A percentile compares a stretch with the other conserved stretches of the same genome.
These are phyloP conservation scores for Salisapilia sapeloensis DNA, from an alignment of 352 stramenopile genomes.

Conservation along the genomic window DNA sequence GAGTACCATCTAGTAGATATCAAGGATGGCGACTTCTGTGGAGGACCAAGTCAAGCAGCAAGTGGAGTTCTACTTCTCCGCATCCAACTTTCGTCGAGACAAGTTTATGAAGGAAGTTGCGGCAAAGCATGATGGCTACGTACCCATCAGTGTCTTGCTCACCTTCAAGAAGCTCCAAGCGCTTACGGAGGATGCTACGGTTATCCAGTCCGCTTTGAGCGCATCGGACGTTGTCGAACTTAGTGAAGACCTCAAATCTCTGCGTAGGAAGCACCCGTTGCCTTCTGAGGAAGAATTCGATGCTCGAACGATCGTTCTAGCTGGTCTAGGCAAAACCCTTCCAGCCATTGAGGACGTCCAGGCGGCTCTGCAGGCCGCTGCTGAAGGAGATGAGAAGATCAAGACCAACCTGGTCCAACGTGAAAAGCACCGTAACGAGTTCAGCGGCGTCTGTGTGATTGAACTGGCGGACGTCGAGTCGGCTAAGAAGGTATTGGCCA, in stretches of 20 bases:
- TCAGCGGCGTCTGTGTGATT: slow-evolving; percentile 51
- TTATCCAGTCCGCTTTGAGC: slow-evolving; percentile 48
- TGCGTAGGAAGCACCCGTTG: slow-evolving; percentile 60
- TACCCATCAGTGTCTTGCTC: slow-evolving; percentile 76
- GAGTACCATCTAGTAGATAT: too few relatives aligned
- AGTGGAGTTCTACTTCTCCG: slow-evolving; percentile 88
- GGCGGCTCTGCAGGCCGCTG: slow-evolving; percentile 16
- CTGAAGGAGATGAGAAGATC: slow-evolving; percentile 36
- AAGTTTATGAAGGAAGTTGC: slow-evolving; percentile 78
- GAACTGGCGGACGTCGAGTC: slow-evolving; percentile 50
- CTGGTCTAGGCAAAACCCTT: slow-evolving; percentile 30
- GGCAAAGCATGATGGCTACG: slow-evolving; percentile 69
- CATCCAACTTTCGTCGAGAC: slow-evolving; percentile 86
- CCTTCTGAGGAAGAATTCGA: slow-evolving; percentile 39
- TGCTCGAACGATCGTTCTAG: slow-evolving; percentile 53
- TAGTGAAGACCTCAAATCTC: slow-evolving; percentile 50
- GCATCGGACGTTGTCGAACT: slow-evolving; percentile 68
- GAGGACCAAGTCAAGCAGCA: slow-evolving; percentile 75
- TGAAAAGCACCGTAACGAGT: slow-evolving; percentile 54
- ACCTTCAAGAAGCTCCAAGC: slow-evolving; percentile 86
- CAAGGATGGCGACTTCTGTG: too few relatives aligned
- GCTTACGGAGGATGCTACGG: slow-evolving; percentile 51
- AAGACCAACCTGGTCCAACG: slow-evolving; percentile 32
- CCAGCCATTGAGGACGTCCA: slow-evolving; percentile 75
- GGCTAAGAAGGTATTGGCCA: slow-evolving; percentile 25